phyloP scores from a whole-genome alignment of 805 yeast species.

The Torulaspora delbrueckii region DNA sequence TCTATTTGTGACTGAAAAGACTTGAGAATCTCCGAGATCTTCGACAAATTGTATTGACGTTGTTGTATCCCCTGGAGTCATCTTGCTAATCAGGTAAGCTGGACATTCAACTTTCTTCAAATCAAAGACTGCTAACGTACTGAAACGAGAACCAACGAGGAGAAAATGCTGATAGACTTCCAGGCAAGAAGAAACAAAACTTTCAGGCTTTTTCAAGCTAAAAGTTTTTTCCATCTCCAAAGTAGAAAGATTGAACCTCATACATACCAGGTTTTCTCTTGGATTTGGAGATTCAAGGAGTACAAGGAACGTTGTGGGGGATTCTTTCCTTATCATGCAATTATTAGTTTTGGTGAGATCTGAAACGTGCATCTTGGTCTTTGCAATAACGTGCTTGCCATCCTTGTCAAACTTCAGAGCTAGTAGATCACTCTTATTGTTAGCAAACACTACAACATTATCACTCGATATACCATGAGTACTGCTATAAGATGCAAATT shows the following conservation, averaged over 20 bases:
- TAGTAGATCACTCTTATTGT: slow-evolving; percentile 41
- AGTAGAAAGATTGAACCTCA: slow-evolving; percentile 33
- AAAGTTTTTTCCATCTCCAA: slow-evolving; percentile 27
- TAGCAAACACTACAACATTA: slow-evolving; percentile 36
- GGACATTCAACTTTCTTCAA: slow-evolving; percentile 26
- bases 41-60: slow-evolving; percentile 47
- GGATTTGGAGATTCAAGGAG: slow-evolving; percentile 64
- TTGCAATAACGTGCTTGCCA: slow-evolving; percentile 29
- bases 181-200: slow-evolving; percentile 58
- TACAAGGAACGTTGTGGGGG: slow-evolving; percentile 24
- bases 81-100: slow-evolving; percentile 38
- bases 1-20: slow-evolving; percentile 50
- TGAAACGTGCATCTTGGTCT: slow-evolving; percentile 23
- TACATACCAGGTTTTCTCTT: slow-evolving; percentile 45
- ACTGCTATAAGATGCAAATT: slow-evolving; percentile 39
- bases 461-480: slow-evolving; percentile 40
- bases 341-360: slow-evolving; percentile 47
- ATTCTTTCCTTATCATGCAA: slow-evolving; percentile 34
- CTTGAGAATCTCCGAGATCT: slow-evolving; percentile 17
- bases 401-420: slow-evolving; percentile 39
- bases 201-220: slow-evolving; percentile 39
- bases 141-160: slow-evolving; percentile 67
- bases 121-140: slow-evolving; percentile 56
- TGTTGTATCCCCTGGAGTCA: slow-evolving; percentile 64
- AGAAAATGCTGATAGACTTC: slow-evolving; percentile 42